A percentile compares a stretch with the other conserved stretches of the same genome.
Evolutionary conservation across 768 basidiomycete genomes (phyloP).

Genomic region (Melanogaster broomeanus): DNA sequence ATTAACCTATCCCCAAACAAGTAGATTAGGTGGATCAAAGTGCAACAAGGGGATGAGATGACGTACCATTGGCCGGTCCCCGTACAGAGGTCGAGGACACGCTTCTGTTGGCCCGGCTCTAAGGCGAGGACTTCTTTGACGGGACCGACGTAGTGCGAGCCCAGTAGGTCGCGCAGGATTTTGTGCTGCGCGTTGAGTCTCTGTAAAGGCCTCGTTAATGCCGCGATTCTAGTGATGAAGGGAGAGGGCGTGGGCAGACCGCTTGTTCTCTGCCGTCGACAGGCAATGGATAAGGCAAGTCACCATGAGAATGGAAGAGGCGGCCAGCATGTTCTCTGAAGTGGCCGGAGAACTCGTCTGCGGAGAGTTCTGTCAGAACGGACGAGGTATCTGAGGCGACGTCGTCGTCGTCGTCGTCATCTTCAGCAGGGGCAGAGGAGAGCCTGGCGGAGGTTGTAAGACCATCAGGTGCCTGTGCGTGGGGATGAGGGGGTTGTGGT

Average conservation of each 20-base stretch:
- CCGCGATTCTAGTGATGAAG: neutral
- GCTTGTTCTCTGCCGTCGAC: constrained; percentile 69
- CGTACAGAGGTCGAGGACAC: constrained; percentile 74
- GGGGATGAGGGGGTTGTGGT: no score
- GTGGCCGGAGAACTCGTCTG: constrained; percentile 58
- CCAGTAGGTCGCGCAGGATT: constrained; percentile 50
- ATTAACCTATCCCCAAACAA: constrained; percentile 52
- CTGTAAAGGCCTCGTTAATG: constrained; percentile 34
- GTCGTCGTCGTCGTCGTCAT: constrained; percentile 38
- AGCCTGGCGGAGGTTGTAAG: no score
- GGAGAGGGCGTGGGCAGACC: constrained; percentile 46
- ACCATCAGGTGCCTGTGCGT: no score
- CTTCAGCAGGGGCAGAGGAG: no score
- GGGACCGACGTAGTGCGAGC: constrained; percentile 62
- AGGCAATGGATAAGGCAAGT: constrained; percentile 70
- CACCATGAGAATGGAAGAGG: constrained; percentile 67
- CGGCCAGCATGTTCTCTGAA: constrained; percentile 60
- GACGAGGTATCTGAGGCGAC: constrained; percentile 44
- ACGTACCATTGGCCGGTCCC: constrained; percentile 74
- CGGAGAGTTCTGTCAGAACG: constrained; percentile 45
- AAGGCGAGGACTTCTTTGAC: constrained; percentile 51
- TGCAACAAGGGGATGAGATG: constrained; percentile 15
- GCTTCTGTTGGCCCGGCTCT: constrained; percentile 42
- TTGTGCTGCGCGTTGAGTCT: constrained; percentile 53
- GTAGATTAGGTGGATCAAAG: constrained; percentile 18